Conservation (phyloP, 1,139 yeast genomes). For the Candida labiduridarum region DNA sequence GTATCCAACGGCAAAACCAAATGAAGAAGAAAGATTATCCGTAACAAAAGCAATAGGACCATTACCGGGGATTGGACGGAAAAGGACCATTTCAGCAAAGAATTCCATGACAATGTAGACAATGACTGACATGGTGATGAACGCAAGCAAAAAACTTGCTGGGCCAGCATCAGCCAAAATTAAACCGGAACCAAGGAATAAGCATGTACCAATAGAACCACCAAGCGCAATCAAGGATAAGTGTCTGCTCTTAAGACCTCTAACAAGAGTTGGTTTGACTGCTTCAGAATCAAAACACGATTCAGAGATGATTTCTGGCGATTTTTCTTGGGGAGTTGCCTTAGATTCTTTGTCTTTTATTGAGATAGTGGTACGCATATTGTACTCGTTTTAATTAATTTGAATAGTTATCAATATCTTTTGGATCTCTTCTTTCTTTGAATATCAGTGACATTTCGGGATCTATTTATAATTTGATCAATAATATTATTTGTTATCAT, state of each 20-base stretch:
- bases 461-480: too few species aligned
- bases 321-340: too few species aligned
- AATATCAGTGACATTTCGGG: too few species aligned
- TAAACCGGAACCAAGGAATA: conserved; percentile 18
- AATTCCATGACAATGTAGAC: conserved; percentile 70
- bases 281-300: too few species aligned
- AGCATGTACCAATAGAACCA: conserved; percentile 68
- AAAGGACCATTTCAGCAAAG: conserved; percentile 77
- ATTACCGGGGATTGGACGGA: conserved; percentile 62
- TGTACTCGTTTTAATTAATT: too few species aligned
- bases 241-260: conserved; percentile 58
- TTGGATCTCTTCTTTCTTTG: too few species aligned
- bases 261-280: conserved; percentile 7
- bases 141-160: conserved; percentile 66
- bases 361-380: too few species aligned
- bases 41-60: conserved; percentile 38
- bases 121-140: conserved; percentile 64
- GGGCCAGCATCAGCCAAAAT: conserved; percentile 52
- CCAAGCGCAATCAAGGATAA: conserved; percentile 72
- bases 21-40: too few species aligned
- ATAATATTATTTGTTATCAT: too few species aligned
- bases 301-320: too few species aligned
- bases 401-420: too few species aligned
- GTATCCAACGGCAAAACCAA: conserved; percentile 43
- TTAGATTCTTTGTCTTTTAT: too few species aligned